These are phyloP conservation scores for Pyrus communis DNA, from an alignment of 306 rosid genomes.

Conservation along the genomic window DNA sequence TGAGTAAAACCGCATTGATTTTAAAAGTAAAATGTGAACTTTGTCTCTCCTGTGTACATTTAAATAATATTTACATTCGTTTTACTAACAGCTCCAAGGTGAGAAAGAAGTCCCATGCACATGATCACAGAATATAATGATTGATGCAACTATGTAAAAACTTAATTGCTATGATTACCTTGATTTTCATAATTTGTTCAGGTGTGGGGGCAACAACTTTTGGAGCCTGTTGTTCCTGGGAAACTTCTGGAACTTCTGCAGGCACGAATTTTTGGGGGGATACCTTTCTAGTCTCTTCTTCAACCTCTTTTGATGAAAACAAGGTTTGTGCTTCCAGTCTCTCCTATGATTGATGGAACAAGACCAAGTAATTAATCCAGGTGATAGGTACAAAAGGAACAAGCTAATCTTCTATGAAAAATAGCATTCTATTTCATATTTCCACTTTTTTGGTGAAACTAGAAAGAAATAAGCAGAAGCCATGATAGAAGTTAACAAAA, in stretches of 20 bases:
- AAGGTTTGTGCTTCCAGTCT: conserved; percentile 70
- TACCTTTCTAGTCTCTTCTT: conserved; percentile 59
- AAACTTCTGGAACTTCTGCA: conserved; percentile 42
- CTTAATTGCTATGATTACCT: conserved; percentile 36
- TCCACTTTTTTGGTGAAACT: neutral
- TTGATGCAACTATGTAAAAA: neutral
- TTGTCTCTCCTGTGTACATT: neutral
- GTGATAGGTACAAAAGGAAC: neutral
- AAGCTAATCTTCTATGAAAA: neutral
- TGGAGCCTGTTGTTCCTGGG: conserved; percentile 55
- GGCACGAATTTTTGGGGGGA: conserved; percentile 35
- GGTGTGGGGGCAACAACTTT: conserved; percentile 74
- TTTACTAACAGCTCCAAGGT: neutral
- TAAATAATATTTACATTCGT: neutral
- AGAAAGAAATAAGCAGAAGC: neutral
- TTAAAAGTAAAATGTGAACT: neutral
- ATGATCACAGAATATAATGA: neutral
- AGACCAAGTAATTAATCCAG: conserved; percentile 4
- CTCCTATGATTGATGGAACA: conserved; percentile 47
- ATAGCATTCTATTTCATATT: neutral
- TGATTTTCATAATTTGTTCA: conserved; percentile 87
- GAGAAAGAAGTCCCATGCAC: neutral
- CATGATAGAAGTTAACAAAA: neutral
- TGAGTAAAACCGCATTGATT: neutral
- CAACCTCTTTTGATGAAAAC: conserved; percentile 60